phyloP scores from a whole-genome alignment of 805 yeast genomes.

The Ogataea paraovalis region DNA sequence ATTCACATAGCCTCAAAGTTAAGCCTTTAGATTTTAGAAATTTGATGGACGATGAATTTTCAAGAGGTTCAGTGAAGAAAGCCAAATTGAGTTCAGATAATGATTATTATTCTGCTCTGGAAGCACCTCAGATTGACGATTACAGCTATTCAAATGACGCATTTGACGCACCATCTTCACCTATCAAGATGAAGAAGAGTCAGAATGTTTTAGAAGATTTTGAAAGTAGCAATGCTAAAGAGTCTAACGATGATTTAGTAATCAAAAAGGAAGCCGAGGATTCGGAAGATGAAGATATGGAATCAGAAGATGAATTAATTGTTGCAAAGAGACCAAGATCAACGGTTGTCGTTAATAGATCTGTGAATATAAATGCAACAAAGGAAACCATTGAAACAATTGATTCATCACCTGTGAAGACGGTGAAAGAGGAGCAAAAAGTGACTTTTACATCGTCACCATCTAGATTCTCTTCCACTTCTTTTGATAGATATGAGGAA shows the following conservation, averaged over 20 bases:
- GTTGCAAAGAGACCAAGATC: slow-evolving; percentile 50
- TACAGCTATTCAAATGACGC: slow-evolving; percentile 5
- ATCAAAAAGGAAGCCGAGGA: neutral
- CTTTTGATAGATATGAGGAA: slow-evolving; percentile 32
- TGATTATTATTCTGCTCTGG: slow-evolving; percentile 23
- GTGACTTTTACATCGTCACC: slow-evolving; percentile 20
- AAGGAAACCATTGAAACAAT: slow-evolving; percentile 14
- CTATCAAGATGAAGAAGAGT: slow-evolving; percentile 16
- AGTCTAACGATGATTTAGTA: neutral
- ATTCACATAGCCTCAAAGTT: slow-evolving; percentile 27
- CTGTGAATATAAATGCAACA: slow-evolving; percentile 38
- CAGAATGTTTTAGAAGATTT: slow-evolving; percentile 4
- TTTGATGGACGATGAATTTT: slow-evolving; percentile 18
- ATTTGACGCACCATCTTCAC: slow-evolving; percentile 31
- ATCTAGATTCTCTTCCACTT: slow-evolving; percentile 19
- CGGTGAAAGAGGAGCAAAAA: neutral
- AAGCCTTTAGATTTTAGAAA: slow-evolving; percentile 20
- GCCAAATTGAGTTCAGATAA: slow-evolving; percentile 21
- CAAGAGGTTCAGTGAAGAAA: slow-evolving; percentile 19
- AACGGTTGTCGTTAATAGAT: slow-evolving; percentile 37
- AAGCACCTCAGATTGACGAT: slow-evolving; percentile 12
- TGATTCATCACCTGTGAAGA: slow-evolving; percentile 24
- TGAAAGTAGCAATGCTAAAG: neutral
- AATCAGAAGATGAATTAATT: slow-evolving; percentile 48
- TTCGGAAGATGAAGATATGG: slow-evolving; percentile 7